Evolutionary conservation across 148 eudicot genomes (phyloP), one percentile per base, ranked within the genome.

Genomic region (Silene latifolia): DNA sequence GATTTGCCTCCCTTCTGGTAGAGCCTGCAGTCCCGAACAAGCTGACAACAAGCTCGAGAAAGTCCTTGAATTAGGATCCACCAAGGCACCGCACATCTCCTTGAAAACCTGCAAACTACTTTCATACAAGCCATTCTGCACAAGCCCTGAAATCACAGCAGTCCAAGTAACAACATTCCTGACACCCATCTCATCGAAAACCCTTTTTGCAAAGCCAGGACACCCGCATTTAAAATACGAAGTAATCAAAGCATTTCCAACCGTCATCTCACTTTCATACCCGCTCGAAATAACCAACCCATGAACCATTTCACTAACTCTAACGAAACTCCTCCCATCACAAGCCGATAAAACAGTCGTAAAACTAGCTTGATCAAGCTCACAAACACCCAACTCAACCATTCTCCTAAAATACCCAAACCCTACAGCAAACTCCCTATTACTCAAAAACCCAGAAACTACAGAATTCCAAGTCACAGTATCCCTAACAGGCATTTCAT

Each of bases 131-230:
- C 86, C 83, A 76, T 77, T 85, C 35, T 88, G 89, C 14, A 83
- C 86, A 56, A 92, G 87, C 4, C 97, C 97, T 0, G 95, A 86
- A 42, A 92, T 83, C 80, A 85, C 81, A 76, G 97, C 95, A 27
- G 97, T 92, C 97, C 97, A 92, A 79, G 90, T 82, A 84, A 92
- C 75, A 4, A 92, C 95, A 86, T 87, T 92, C 72, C 83, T 86
- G 48, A 78, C 80, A 58, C 48, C 13, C 90, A 88, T 86, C 74
- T 87, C 90, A 80, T 69, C 75, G 67, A 92, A 90, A 77, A 88
- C 93, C 71, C 11, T 76, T 81, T 82, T 86, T 39, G 85, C 93
- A 8, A 72, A 85, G 74, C 44, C 66, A 59, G 75, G 75, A 64
- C 83, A 80, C 67, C 87, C 79, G 51, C 91, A 86, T 53, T 76